Percentiles rank a stretch among this genome's conserved stretches.
Evolutionary conservation across 2,329 filamentous ascomycete species (phyloP).

Genomic region (Diplocarpon rosae): DNA sequence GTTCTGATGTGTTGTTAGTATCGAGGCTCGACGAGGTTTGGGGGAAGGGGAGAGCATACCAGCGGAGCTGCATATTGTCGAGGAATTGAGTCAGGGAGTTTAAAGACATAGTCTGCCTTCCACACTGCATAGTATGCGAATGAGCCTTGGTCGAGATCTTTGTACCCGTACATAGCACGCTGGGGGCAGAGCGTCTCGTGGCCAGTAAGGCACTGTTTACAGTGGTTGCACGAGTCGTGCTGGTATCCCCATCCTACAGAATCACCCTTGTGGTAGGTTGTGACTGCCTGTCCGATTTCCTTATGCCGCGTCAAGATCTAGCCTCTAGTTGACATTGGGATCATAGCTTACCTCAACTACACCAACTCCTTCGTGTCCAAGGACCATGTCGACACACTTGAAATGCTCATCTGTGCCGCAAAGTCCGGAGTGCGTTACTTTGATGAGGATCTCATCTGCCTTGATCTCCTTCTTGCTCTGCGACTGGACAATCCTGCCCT

Average conservation of each 20-base stretch:
- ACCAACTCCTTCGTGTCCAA: constrained; percentile 42
- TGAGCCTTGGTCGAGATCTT: constrained; percentile 37
- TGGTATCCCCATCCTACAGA: constrained; percentile 38
- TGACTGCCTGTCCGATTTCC: constrained; percentile 32
- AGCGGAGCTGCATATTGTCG: constrained; percentile 34
- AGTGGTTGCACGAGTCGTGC: constrained; percentile 33
- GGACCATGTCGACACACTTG: constrained; percentile 28
- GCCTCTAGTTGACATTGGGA: not conserved
- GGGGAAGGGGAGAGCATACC: constrained; percentile 28
- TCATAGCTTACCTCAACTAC: constrained; percentile 27
- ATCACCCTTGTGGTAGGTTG: constrained; percentile 32
- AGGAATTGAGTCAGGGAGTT: constrained; percentile 30
- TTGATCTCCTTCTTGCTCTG: constrained; percentile 35
- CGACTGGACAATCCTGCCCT: constrained; percentile 42
- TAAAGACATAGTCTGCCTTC: constrained; percentile 31
- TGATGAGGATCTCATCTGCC: constrained; percentile 47
- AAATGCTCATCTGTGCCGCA: constrained; percentile 48
- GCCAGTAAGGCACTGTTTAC: constrained; percentile 34
- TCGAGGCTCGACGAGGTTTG: not conserved
- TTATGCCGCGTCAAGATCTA: constrained; percentile 4
- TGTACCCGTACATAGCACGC: constrained; percentile 32
- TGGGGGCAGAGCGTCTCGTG: constrained; percentile 34
- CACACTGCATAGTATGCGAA: constrained; percentile 32
- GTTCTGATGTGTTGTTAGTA: not conserved
- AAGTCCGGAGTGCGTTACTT: constrained; percentile 54